Base-by-base conservation (phyloP, 164 flowering plant genomes). In the Berberis vulgaris region DNA sequence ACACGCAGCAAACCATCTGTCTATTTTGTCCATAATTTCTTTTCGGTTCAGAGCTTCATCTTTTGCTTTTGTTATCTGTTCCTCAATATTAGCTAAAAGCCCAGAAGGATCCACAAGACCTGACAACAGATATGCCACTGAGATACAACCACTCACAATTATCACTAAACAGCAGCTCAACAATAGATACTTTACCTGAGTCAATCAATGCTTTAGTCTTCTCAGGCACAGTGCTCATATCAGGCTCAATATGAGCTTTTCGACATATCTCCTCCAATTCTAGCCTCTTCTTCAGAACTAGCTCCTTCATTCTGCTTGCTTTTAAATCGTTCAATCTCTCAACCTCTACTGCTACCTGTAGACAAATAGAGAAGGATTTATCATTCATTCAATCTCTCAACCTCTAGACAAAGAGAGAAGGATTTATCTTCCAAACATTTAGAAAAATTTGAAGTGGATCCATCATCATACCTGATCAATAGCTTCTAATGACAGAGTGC, bases 261-360 rank as follows among this genome's bases (percentile, higher is more conserved):
- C 77, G 68, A 76, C 98, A 92, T 54, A 88, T 72, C 60, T 89
- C 90, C 75, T 92, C 98, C 71, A 89, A 77, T 62, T 92, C 98
- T 49, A 80, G 77, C 77, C 96, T 87, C 80, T 59, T 86, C 64
- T 84, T 92, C 78, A 85, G 72, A 13, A 92, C 96, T 57, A 92
- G 80, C 71, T 92, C 96, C 70, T 92, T 92, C 97, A 92, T 88
- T 80, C 93, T 84, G 70, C 88, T 83, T 56, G 96, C 88, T 82
- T 92, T 92, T 69, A 92, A 69, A 64, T 85, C 85, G 61, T 81
- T 76, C 2, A 92, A 84, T 73, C 87, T 82, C 72, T 82, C 88
- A 60, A 92, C 88, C 77, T 92, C 96, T 26, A 26, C 26, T 0
- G 26, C 26, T 26, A 26, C 26, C 26, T 26, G 26, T 52, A 43